These are phyloP conservation scores for Lipomyces yamanashiensis DNA, from an alignment of 805 yeast species.

Conservation along the genomic window DNA sequence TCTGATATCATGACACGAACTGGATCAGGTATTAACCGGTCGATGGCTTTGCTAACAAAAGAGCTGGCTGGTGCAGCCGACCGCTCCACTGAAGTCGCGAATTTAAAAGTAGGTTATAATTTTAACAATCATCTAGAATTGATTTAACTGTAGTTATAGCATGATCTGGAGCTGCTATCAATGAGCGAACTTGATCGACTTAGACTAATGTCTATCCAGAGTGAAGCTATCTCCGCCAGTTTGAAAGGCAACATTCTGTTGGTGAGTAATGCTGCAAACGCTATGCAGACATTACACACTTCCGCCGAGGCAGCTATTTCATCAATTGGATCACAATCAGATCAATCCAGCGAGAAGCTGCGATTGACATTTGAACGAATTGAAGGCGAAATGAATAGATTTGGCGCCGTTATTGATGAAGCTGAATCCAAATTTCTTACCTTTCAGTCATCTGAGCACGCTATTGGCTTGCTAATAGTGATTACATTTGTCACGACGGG, in stretches of 20 bases:
- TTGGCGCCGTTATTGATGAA: neutral
- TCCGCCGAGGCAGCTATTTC: neutral
- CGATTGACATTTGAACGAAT: neutral
- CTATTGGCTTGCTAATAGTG: neutral
- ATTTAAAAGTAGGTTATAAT: neutral
- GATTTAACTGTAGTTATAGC: neutral
- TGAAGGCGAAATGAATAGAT: neutral
- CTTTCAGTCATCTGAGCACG: neutral
- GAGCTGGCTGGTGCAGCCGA: neutral
- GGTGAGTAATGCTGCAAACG: neutral
- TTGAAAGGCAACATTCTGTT: neutral
- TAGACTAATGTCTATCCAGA: neutral
- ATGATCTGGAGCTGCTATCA: neutral
- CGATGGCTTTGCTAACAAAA: neutral
- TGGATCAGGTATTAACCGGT: neutral
- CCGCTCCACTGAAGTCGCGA: neutral
- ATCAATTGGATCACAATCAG: neutral
- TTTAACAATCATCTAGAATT: neutral
- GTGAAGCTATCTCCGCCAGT: no score
- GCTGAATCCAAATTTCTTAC: neutral
- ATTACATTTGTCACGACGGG: neutral
- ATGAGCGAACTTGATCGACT: neutral
- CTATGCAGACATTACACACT: neutral
- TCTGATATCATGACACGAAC: neutral
- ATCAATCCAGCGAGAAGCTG: neutral